Percentiles rank a stretch among this genome's conserved stretches.
Conservation (phyloP, 257 asterid species). For the Jaltomata sinuosa region DNA sequence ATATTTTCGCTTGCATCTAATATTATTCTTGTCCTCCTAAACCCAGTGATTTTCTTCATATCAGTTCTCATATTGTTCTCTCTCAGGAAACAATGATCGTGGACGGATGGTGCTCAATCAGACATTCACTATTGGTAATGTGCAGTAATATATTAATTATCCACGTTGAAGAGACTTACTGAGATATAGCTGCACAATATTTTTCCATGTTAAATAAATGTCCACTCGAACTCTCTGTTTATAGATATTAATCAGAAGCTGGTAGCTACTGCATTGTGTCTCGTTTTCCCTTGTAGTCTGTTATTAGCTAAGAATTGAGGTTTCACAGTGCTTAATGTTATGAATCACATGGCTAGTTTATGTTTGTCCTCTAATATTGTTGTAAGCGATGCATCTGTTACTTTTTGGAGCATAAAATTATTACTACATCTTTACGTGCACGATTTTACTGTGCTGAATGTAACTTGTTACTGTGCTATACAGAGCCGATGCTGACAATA, state of each 20-base stretch:
- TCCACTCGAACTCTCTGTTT: neutral
- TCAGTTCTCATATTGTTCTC: neutral
- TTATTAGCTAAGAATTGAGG: neutral
- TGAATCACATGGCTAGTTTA: neutral
- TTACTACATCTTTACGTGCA: neutral
- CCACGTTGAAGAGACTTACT: neutral
- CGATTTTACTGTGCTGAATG: neutral
- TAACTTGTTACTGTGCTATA: neutral
- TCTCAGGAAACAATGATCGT: slow-evolving; percentile 61
- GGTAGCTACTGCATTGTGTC: neutral
- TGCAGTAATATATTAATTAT: neutral
- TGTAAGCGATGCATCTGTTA: neutral
- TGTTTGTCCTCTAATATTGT: neutral
- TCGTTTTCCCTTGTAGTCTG: neutral
- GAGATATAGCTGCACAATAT: neutral
- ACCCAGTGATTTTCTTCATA: neutral
- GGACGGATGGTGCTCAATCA: slow-evolving; percentile 86
- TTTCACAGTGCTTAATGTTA: neutral
- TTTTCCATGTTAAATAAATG: neutral
- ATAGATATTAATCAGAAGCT: neutral
- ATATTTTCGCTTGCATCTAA: neutral
- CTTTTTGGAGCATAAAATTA: neutral
- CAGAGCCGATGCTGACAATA: slow-evolving; percentile 94
- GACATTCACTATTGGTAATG: slow-evolving; percentile 88
- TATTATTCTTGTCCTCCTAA: neutral